These are phyloP conservation scores for Aspergillus glaucus DNA, from an alignment of 2,329 filamentous ascomycete genomes.

Conservation along the genomic window DNA sequence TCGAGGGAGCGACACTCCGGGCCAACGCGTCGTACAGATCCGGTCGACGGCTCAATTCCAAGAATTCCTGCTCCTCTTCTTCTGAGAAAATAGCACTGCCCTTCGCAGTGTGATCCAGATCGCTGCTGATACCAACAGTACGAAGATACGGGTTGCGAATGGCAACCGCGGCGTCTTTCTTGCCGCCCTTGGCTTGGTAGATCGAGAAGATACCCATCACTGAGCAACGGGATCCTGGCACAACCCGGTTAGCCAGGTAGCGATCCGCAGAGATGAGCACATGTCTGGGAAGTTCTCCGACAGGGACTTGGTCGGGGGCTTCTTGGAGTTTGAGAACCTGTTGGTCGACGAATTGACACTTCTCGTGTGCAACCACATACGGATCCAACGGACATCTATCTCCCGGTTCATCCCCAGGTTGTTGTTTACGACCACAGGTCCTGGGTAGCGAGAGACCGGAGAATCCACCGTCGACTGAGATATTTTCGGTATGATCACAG, in stretches of 20 bases:
- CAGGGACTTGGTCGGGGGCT: conserved; percentile 92
- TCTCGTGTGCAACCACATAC: conserved; percentile 93
- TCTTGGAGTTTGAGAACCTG: conserved; percentile 98
- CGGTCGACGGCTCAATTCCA: conserved; percentile 80
- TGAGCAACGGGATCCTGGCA: conserved; percentile 89
- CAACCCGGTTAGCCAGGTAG: conserved; percentile 90
- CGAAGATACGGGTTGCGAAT: conserved; percentile 93
- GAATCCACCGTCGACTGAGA: conserved; percentile 78
- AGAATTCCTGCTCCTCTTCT: conserved; percentile 94
- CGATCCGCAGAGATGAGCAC: conserved; percentile 95
- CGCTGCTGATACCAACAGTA: conserved; percentile 85
- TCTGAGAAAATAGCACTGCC: conserved; percentile 80
- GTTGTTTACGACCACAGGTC: conserved; percentile 60
- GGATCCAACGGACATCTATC: conserved; percentile 86
- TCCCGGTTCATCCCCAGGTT: conserved; percentile 57
- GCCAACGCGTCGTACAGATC: conserved; percentile 91
- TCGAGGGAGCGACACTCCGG: conserved; percentile 90
- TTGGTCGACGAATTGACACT: conserved; percentile 91
- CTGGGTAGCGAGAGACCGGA: conserved; percentile 78
- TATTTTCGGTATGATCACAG: conserved; percentile 64
- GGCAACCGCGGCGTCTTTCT: conserved; percentile 78
- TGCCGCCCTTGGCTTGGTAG: conserved; percentile 85
- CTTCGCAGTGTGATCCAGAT: conserved; percentile 82
- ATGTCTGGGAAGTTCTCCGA: conserved; percentile 89
- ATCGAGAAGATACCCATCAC: conserved; percentile 98